phyloP scores from a whole-genome alignment of 305 asterid species.

The Petunia hybrid region DNA sequence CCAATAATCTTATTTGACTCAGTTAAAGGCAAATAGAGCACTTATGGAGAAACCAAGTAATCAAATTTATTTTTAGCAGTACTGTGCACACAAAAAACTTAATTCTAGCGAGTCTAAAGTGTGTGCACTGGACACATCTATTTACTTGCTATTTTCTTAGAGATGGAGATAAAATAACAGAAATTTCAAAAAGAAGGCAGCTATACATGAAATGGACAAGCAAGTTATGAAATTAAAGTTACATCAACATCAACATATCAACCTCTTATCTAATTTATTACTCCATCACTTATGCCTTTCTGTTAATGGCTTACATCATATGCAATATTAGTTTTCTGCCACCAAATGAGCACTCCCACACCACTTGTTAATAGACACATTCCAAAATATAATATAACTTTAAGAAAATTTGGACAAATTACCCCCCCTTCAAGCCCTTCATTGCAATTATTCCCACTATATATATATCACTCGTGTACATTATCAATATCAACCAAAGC shows the following conservation, averaged over 20 bases:
- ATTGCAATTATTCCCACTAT: conserved; percentile 31
- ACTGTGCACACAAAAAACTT: neutral
- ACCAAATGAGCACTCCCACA: conserved; percentile 32
- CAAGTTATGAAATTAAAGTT: conserved; percentile 42
- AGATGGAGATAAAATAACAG: neutral
- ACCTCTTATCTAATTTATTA: conserved; percentile 60
- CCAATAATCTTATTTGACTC: no score
- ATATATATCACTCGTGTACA: conserved; percentile 42
- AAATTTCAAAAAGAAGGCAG: neutral
- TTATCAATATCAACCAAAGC: conserved; percentile 10
- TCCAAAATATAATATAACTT: conserved; percentile 5
- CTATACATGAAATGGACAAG: conserved; percentile 30
- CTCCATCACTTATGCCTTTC: conserved; percentile 28
- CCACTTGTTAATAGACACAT: conserved; percentile 27
- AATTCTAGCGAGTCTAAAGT: neutral
- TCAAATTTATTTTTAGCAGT: no score
- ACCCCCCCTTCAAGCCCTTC: neutral
- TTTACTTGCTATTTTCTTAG: no score
- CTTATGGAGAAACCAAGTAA: no score
- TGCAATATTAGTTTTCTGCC: conserved; percentile 47
- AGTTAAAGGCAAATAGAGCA: no score
- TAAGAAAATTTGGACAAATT: neutral
- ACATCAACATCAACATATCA: conserved; percentile 50
- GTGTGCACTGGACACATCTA: neutral
- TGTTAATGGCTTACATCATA: conserved; percentile 67